Conservation (phyloP, 1,139 yeast genomes). For the Maudiozyma humilis region DNA sequence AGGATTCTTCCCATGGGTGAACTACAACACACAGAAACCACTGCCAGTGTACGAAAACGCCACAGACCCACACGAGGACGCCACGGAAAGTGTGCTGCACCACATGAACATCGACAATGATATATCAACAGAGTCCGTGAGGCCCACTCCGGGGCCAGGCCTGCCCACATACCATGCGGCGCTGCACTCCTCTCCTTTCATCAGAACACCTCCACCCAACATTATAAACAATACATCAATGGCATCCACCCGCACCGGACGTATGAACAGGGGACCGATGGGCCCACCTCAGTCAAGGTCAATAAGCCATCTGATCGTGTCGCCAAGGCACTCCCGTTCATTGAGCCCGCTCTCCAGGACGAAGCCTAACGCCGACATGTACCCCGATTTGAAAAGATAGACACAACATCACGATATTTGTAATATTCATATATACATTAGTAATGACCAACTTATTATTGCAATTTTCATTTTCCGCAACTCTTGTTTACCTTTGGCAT, state of each 20-base stretch:
- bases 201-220: background rate
- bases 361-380: background rate
- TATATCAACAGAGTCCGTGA: background rate
- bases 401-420: too few relatives aligned
- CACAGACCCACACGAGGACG: background rate
- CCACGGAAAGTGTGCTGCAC: background rate
- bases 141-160: background rate
- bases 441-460: too few relatives aligned
- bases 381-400: background rate
- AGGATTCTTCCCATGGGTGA: constrained; percentile 59
- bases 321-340: background rate
- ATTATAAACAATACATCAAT: background rate
- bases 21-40: constrained; percentile 26
- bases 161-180: background rate
- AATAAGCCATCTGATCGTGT: background rate
- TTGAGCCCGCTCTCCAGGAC: background rate
- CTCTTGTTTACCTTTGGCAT: too few relatives aligned
- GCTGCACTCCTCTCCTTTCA: background rate
- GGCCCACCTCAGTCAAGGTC: constrained; percentile 10
- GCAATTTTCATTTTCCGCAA: too few relatives aligned
- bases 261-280: constrained; percentile 5
- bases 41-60: constrained; percentile 31
- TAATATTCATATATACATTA: too few relatives aligned
- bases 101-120: constrained; percentile 1
- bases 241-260: background rate